Evolutionary conservation across 768 basidiomycete species (phyloP), one percentile per base, ranked within the genome.

Genomic region (Artomyces pyxidatus): DNA sequence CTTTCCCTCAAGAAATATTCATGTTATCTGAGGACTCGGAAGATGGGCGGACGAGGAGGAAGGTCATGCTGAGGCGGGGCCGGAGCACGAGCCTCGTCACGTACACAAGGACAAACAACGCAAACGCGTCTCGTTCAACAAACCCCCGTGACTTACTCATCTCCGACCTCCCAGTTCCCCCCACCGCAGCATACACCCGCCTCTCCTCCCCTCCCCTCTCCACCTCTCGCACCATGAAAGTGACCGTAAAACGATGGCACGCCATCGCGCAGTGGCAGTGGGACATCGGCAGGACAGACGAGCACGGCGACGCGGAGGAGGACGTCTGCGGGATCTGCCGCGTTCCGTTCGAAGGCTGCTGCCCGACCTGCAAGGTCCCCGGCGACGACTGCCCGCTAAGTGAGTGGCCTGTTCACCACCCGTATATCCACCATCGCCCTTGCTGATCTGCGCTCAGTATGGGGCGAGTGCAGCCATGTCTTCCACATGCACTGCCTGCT

Each of bases 401-500:
- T 92, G 58, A 61, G 83, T 74, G n/a, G n/a, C n/a, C n/a, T n/a
- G 11, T 46, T 23, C 40, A 29, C 41, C 58, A n/a, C 27, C 25
- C 7, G 37, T 30, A 9, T 45, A 40, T 42, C 19, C 12, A 17
- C 55, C 46, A 32, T 17, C 19, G 26, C 7, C 42, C 9, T 47
- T 27, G 29, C 10, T 45, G 19, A 47, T 29, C 6, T 49, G 23
- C 22, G 27, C 29, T n/a, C 55, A 98, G 95, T 98, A 47, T 98
- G 93, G 90, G 96, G 96, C 28, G 85, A 96, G 68, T 99, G 95
- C 62, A 90, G 83, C 6, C 96, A 98, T 63, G 83, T 96, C 49
- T 99, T 98, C 61, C 96, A 99, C 63, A 93, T 97, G 90, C 95
- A 99, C 64, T 98, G 95, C 67, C 69, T 99, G 11, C 74, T 95